phyloP scores from a whole-genome alignment of 495 filamentous ascomycete genomes.

The Neurospora sp. region DNA sequence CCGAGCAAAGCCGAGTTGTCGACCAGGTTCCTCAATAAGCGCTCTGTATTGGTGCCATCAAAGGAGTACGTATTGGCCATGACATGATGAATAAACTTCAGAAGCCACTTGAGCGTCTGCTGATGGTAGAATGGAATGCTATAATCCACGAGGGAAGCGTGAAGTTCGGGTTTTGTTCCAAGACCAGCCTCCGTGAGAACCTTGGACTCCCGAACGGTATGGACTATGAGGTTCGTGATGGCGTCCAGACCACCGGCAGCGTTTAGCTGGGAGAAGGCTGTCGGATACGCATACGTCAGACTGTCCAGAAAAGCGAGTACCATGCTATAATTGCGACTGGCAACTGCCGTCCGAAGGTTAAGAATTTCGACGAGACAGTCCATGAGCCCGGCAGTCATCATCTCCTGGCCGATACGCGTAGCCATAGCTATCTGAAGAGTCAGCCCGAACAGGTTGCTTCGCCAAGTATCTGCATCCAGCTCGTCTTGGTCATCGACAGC shows the following conservation, averaged over 20 bases:
- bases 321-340: slow-evolving; percentile 69
- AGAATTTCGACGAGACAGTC: slow-evolving; percentile 85
- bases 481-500: slow-evolving; percentile 44
- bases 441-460: slow-evolving; percentile 75
- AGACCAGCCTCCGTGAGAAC: slow-evolving; percentile 51
- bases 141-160: slow-evolving; percentile 79
- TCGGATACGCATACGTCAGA: slow-evolving; percentile 69
- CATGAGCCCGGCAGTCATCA: slow-evolving; percentile 78
- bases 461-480: slow-evolving; percentile 67
- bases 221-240: slow-evolving; percentile 71
- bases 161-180: slow-evolving; percentile 69
- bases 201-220: slow-evolving; percentile 65
- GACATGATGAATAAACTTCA: slow-evolving; percentile 93
- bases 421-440: slow-evolving; percentile 64
- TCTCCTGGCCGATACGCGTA: slow-evolving; percentile 57
- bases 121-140: slow-evolving; percentile 86
- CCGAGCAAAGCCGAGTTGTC: slow-evolving; percentile 78
- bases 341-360: slow-evolving; percentile 69
- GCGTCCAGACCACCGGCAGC: slow-evolving; percentile 74
- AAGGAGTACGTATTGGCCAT: slow-evolving; percentile 61
- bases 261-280: slow-evolving; percentile 70
- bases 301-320: slow-evolving; percentile 78
- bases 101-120: slow-evolving; percentile 81
- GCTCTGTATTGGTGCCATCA: slow-evolving; percentile 68
- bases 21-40: slow-evolving; percentile 82